Base-by-base conservation (phyloP, 2,329 filamentous ascomycete genomes). In the Phialemonium atrogriseum region DNA sequence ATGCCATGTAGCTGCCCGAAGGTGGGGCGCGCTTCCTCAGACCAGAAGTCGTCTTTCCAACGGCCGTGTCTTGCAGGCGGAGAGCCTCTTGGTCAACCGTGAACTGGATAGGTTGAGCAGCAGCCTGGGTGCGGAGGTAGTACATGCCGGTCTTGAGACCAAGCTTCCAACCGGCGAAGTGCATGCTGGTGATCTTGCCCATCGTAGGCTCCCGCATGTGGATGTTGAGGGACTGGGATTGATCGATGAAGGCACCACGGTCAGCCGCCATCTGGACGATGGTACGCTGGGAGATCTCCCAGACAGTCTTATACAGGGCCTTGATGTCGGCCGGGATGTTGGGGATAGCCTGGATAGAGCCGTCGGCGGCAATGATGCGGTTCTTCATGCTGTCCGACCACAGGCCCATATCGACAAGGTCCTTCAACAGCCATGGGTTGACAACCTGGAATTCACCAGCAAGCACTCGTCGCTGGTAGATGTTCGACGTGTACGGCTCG, bases 381-480 rank as follows among this genome's bases (percentile, higher is more conserved):
- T 98, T 98, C 80, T 98, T 98, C 91, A 98, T 98, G 67, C 87
- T 86, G 64, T 98, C 89, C 28, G 89, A 95, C 91, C 91, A 98
- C 26, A 98, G 73, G 39, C 91, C 91, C 68, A 95, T 84, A 54
- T 98, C 91, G 46, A 98, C 91, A 18, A 98, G 78, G 51, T 98
- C 91, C 72, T 94, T 95, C 39, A 98, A 77, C 41, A 98, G 66
- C 91, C 91, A 98, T 32, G 91, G 91, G 70, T 98, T 98, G 59
- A 98, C 91, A 33, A 98, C 86, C 66, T 98, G 91, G 78, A 98
- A 98, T 61, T 98, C 91, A 49, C 91, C 91, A 46, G 91, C 91
- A 49, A 98, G 72, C 35, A 98, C 91, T 72, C 91, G 89, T 43
- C 91, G 89, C 48, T 89, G 94, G 71, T 98, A 98, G 60, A 98